phyloP scores from a whole-genome alignment of 192 early-diverging fungal genomes.

The Coemansia sp. region DNA sequence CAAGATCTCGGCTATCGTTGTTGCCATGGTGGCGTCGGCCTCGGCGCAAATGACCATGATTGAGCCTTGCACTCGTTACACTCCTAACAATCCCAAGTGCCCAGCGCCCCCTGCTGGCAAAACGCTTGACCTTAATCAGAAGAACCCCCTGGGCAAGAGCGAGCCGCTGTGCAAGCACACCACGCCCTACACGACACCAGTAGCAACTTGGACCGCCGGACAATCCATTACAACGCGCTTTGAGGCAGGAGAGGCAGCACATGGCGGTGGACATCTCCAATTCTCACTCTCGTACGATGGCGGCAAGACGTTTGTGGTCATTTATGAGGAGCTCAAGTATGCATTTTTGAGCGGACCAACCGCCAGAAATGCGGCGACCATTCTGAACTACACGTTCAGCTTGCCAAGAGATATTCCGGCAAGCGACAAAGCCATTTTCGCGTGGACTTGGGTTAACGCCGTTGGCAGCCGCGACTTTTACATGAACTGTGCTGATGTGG shows the following conservation, averaged over 20 bases:
- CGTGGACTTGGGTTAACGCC: slow-evolving; percentile 74
- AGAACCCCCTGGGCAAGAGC: slow-evolving; percentile 1
- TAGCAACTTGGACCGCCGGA: slow-evolving; percentile 17
- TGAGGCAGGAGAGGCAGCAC: slow-evolving; percentile 22
- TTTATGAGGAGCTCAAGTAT: no score
- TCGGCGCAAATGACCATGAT: slow-evolving; percentile 27
- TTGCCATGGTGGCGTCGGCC: slow-evolving; percentile 26
- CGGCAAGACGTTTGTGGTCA: slow-evolving; percentile 54
- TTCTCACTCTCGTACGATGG: slow-evolving; percentile 56
- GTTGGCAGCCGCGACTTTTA: slow-evolving; percentile 71
- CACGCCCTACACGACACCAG: slow-evolving; percentile 17
- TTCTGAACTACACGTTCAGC: slow-evolving; percentile 51
- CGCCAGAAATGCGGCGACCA: no score
- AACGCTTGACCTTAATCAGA: slow-evolving; percentile 12
- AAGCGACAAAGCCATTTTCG: slow-evolving; percentile 44
- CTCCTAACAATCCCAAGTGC: slow-evolving; percentile 10
- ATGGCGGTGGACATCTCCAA: slow-evolving; percentile 60
- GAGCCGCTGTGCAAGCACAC: slow-evolving; percentile 34
- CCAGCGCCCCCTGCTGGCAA: slow-evolving; percentile 11
- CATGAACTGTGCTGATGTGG: slow-evolving; percentile 71
- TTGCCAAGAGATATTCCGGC: slow-evolving; percentile 52
- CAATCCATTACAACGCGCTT: slow-evolving; percentile 17
- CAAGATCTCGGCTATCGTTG: slow-evolving; percentile 11
- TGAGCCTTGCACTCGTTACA: slow-evolving; percentile 20
- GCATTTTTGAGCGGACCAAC: no score